Conservation (phyloP, 352 stramenopile genomes). For the Pythium phragmiticola region DNA sequence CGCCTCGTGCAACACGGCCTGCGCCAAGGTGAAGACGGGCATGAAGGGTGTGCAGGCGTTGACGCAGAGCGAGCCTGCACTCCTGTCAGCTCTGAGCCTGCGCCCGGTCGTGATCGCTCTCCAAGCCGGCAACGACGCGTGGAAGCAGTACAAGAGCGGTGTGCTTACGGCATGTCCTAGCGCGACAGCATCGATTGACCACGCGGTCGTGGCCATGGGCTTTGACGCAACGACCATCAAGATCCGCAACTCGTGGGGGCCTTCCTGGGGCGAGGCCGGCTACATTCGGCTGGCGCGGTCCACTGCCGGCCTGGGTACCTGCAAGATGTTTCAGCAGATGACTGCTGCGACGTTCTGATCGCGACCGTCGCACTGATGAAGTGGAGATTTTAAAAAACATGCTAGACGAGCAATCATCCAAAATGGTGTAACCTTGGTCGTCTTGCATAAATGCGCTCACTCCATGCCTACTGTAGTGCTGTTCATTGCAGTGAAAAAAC, state of each 20-base stretch:
- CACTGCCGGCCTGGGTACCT: constrained; percentile 33
- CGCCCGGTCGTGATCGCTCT: no score
- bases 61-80: no score
- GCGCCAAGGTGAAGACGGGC: no score
- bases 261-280: constrained; percentile 93
- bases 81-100: no score
- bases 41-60: no score
- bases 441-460: no score
- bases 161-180: constrained; percentile 49
- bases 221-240: constrained; percentile 92
- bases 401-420: no score
- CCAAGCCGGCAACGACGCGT: no score
- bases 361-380: not conserved
- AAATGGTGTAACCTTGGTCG: no score
- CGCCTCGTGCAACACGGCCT: not conserved
- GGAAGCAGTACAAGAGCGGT: constrained; percentile 37
- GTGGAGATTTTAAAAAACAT: no score
- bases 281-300: constrained; percentile 91
- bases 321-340: constrained; percentile 37
- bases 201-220: constrained; percentile 96
- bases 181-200: constrained; percentile 89
- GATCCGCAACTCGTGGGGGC: constrained; percentile 98
- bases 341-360: constrained; percentile 26
- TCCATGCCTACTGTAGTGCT: no score
- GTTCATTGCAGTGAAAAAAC: no score